Conservation (phyloP, 2,329 filamentous ascomycete species). For the Apiospora saccharicola region DNA sequence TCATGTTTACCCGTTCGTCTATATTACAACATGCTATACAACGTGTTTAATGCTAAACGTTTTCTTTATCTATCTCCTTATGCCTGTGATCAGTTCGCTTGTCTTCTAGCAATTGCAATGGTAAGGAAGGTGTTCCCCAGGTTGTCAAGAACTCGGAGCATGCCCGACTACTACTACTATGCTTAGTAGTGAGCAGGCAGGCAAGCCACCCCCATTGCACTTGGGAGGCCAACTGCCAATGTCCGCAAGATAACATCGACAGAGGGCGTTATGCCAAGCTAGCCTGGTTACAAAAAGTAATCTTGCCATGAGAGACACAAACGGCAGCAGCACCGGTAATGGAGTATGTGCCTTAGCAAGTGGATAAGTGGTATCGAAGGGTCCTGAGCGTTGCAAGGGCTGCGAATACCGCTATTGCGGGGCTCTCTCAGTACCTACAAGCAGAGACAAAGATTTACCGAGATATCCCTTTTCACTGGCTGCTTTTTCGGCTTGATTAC, state of each 20-base stretch:
- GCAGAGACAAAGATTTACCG: not conserved
- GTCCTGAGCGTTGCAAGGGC: slow-evolving; percentile 9
- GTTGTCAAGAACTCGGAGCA: not conserved
- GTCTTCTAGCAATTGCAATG: not conserved
- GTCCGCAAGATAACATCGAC: not conserved
- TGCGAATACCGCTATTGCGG: not conserved
- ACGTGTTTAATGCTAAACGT: not conserved
- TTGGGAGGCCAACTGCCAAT: not conserved
- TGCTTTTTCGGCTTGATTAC: not conserved
- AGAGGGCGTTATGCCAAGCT: slow-evolving; percentile 6
- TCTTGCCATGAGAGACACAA: not conserved
- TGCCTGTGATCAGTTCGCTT: not conserved
- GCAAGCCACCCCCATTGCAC: slow-evolving; percentile 8
- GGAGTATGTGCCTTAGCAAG: not conserved
- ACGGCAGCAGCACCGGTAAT: not conserved
- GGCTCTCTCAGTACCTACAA: not conserved
- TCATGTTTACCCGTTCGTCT: slow-evolving; percentile 4
- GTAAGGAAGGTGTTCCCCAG: not conserved
- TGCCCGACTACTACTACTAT: not conserved
- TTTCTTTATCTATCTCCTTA: not conserved
- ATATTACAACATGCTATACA: not conserved
- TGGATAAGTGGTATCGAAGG: not conserved
- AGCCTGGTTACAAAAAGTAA: not conserved
- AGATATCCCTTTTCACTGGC: not conserved
- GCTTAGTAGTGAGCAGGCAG: not conserved